A percentile compares a stretch with the other conserved stretches of the same genome.
phyloP scores from a whole-genome alignment of 139 green algal genomes.

The Volvox africanus region DNA sequence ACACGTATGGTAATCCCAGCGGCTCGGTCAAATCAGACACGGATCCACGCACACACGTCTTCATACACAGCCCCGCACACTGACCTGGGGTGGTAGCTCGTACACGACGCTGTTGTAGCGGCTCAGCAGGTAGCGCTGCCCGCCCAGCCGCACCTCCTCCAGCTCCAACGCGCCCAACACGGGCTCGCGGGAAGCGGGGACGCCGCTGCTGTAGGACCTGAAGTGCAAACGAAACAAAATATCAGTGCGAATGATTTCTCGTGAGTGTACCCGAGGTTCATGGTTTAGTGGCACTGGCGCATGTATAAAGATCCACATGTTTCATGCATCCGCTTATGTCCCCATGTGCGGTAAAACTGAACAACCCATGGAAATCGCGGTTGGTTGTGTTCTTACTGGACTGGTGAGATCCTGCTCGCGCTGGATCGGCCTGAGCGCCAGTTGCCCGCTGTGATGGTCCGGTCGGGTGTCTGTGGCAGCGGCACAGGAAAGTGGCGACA shows the following conservation, averaged over 20 bases:
- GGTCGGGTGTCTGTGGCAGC: constrained; percentile 34
- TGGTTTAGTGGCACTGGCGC: no score
- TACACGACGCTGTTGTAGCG: constrained; percentile 51
- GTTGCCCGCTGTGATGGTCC: constrained; percentile 32
- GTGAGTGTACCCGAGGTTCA: no score
- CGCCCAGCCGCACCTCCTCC: constrained; percentile 16
- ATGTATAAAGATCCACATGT: no score
- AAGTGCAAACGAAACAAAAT: no score
- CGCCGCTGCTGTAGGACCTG: neutral
- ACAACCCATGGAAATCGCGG: no score
- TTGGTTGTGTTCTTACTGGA: neutral
- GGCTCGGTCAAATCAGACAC: no score
- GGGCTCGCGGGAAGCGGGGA: neutral
- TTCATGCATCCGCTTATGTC: no score
- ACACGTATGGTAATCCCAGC: no score
- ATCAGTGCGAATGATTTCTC: no score
- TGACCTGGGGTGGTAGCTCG: constrained; percentile 21
- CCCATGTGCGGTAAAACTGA: no score
- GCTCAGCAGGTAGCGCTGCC: constrained; percentile 51
- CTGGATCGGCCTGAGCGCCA: neutral
- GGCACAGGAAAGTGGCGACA: no score
- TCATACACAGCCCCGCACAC: neutral
- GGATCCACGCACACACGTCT: no score
- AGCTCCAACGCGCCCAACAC: constrained; percentile 32
- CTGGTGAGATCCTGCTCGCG: neutral